Conservation (phyloP, 768 basidiomycete genomes). For the Sistotremastrum niveocremeum region DNA sequence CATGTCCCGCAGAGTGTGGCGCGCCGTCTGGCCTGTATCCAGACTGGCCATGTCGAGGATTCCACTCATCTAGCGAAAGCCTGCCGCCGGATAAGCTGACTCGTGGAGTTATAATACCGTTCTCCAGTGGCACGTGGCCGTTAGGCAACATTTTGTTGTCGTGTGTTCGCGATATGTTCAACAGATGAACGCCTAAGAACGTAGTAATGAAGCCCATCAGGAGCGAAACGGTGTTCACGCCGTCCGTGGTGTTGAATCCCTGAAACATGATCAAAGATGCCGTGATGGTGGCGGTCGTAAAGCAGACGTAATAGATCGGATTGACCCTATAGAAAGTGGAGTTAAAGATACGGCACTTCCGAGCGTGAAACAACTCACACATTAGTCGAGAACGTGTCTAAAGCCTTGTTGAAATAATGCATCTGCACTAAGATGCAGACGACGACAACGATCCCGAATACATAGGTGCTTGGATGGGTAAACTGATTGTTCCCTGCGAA, state of each 20-base stretch:
- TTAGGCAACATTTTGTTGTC: conserved; percentile 16
- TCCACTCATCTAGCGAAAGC: conserved; percentile 70
- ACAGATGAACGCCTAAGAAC: conserved; percentile 92
- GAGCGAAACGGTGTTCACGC: conserved; percentile 73
- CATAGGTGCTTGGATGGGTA: conserved; percentile 88
- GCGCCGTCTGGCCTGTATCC: conserved; percentile 20
- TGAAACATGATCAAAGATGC: conserved; percentile 95
- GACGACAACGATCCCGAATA: conserved; percentile 74
- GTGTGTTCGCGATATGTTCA: conserved; percentile 62
- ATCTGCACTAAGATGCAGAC: conserved; percentile 85
- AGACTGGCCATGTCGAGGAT: conserved; percentile 21
- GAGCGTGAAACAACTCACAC: not conserved
- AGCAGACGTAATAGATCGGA: conserved; percentile 96
- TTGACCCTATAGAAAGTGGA: conserved; percentile 46
- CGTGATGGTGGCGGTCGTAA: conserved; percentile 84
- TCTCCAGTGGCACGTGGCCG: conserved; percentile 41
- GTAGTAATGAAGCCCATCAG: conserved; percentile 84
- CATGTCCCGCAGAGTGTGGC: conserved; percentile 34
- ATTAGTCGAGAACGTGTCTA: conserved; percentile 86
- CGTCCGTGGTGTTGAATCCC: conserved; percentile 85
- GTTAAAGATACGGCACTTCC: not conserved
- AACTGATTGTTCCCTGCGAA: conserved; percentile 91
- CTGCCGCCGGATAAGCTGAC: conserved; percentile 64
- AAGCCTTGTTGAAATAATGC: conserved; percentile 97
- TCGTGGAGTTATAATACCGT: conserved; percentile 62